Evolutionary conservation across 441 rosid species (phyloP), one percentile per base, ranked within the genome.

Genomic region (Pelargonium australe): DNA sequence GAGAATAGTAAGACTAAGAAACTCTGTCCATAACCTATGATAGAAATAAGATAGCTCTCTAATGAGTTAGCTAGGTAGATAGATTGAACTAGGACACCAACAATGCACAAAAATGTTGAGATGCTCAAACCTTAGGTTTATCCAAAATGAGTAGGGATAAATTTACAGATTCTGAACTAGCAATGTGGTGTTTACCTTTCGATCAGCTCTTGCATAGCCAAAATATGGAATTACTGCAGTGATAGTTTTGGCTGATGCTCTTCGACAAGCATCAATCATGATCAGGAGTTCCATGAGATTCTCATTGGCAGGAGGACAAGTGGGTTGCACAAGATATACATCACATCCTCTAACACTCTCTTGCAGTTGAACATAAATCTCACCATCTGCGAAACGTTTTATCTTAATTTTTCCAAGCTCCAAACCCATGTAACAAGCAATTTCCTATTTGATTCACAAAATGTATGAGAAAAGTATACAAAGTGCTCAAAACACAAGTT

Each of bases 201-300:
- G 80, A 84, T 94, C 99, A 76, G 99, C 99, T 72, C 97, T 86
- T 63, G 99, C 97, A 80, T 91, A 91, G 19, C 99, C 99, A 80
- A 94, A 94, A 83, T 94, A 94, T 3, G 99, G 99, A 76, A 94
- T 88, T n/a, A 94, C 99, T 0, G 96, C 97, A 2, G 96, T 94
- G 28, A 94, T 94, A 45, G 84, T 89, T 77, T 89, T 91, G 58
- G 99, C 99, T 0, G 99, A 94, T 7, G 97, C 99, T 80, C 97
- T 82, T n/a, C 97, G 87, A 75, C 97, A 94, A 70, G 99, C 97
- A 79, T 94, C 99, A 55, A 94, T 82, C 99, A 91, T 94, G 28
- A 94, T 78, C 25, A 94, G 83, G 72, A 94, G 85, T 76, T 94
- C 99, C 99, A 91, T 89, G 61, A 95, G 96, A 76, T 94, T 94